phyloP scores from a whole-genome alignment of 345 rosid genomes.

The Arabis alpina region DNA sequence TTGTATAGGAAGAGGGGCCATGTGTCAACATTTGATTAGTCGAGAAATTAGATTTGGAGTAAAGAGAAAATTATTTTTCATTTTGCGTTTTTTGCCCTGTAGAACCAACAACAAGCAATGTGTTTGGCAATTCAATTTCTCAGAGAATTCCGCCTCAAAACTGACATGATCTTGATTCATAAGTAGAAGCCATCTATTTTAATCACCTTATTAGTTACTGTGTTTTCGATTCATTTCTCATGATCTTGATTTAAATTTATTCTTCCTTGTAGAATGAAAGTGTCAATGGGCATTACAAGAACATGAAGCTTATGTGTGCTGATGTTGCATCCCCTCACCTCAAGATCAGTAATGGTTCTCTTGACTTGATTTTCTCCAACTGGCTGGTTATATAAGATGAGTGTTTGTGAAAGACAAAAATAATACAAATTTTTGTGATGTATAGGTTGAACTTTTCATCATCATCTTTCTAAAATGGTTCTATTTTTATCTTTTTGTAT shows the following conservation, averaged over 20 bases:
- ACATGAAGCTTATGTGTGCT: constrained; percentile 82
- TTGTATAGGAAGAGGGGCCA: too few species aligned
- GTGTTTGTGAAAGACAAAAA: neutral
- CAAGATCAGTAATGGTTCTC: constrained; percentile 65
- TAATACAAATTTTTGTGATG: neutral
- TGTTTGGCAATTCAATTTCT: too few species aligned
- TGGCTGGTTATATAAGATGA: constrained; percentile 68
- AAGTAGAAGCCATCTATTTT: constrained; percentile 1
- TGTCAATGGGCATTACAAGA: constrained; percentile 78
- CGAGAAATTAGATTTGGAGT: too few species aligned
- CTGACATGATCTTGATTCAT: too few species aligned
- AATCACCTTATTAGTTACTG: neutral
- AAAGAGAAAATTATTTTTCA: too few species aligned
- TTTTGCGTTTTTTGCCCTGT: too few species aligned
- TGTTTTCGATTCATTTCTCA: neutral
- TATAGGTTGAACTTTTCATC: too few species aligned
- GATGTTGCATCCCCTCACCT: constrained; percentile 86
- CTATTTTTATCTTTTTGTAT: too few species aligned
- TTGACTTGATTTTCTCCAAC: constrained; percentile 90
- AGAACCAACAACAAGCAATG: too few species aligned
- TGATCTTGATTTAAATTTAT: neutral
- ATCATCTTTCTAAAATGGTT: too few species aligned
- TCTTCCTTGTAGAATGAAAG: constrained; percentile 66
- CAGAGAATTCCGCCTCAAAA: too few species aligned
- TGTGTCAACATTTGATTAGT: too few species aligned